Evolutionary conservation across 2,329 filamentous ascomycete species (phyloP).

Genomic region (Arthrobotrys musiformis): DNA sequence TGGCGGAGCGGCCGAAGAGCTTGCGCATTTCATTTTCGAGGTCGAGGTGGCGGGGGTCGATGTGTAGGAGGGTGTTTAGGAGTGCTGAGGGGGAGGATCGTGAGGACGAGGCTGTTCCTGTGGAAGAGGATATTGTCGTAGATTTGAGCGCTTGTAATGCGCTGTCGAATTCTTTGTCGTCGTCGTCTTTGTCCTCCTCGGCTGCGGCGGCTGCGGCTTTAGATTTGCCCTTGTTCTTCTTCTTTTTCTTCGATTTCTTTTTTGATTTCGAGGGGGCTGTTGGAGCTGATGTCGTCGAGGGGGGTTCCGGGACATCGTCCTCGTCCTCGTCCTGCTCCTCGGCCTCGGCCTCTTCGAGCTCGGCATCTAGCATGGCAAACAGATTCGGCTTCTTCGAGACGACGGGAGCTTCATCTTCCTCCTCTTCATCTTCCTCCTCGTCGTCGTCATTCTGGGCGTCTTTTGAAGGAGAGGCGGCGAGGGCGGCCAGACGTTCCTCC

Average conservation of each 20-base stretch:
- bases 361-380: slow-evolving; percentile 68
- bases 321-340: slow-evolving; percentile 62
- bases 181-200: slow-evolving; percentile 57
- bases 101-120: slow-evolving; percentile 50
- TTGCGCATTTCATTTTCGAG: slow-evolving; percentile 90
- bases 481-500: slow-evolving; percentile 68
- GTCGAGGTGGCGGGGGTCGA: slow-evolving; percentile 80
- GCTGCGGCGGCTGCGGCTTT: no score
- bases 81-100: slow-evolving; percentile 58
- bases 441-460: neutral
- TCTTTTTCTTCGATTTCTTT: slow-evolving; percentile 71
- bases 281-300: slow-evolving; percentile 63
- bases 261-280: slow-evolving; percentile 69
- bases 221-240: slow-evolving; percentile 63
- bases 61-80: slow-evolving; percentile 68
- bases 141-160: slow-evolving; percentile 71
- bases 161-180: slow-evolving; percentile 74
- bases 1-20: slow-evolving; percentile 74
- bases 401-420: slow-evolving; percentile 58
- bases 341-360: slow-evolving; percentile 62
- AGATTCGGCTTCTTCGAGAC: slow-evolving; percentile 65
- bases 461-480: slow-evolving; percentile 59
- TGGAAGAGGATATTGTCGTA: slow-evolving; percentile 59
- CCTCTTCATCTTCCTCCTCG: slow-evolving; percentile 60
- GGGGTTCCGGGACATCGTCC: slow-evolving; percentile 60